Evolutionary conservation across 768 basidiomycete species (phyloP).

Genomic region (Coprinellus aureogranulatus): DNA sequence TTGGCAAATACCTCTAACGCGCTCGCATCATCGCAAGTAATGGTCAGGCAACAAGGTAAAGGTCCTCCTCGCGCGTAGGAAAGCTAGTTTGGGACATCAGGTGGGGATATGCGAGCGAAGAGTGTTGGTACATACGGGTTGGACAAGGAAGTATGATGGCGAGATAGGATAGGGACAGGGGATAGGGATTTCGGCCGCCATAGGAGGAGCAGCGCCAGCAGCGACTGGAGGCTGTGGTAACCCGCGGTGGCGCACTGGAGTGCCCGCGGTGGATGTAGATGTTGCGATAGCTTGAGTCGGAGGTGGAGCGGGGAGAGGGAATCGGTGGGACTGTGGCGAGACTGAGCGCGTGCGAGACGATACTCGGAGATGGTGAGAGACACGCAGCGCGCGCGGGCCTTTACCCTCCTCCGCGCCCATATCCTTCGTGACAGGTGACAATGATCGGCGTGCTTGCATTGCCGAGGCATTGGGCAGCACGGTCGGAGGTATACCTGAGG

Average conservation of each 20-base stretch:
- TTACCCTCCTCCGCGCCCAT: conserved; percentile 54
- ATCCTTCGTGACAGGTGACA: conserved; percentile 7
- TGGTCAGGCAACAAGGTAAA: conserved; percentile 1
- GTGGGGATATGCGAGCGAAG: too few species aligned
- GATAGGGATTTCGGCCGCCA: conserved; percentile 10
- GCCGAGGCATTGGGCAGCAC: conserved; percentile 4
- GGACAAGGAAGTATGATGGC: too few species aligned
- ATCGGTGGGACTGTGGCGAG: conserved; percentile 60
- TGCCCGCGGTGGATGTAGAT: not conserved
- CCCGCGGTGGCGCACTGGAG: not conserved
- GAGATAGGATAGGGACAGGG: too few species aligned
- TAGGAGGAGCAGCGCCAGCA: conserved; percentile 12
- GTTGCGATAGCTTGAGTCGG: not conserved
- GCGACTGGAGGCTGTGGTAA: not conserved
- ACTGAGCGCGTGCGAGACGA: conserved; percentile 59
- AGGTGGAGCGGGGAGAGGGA: conserved; percentile 34
- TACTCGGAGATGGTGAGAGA: conserved; percentile 56
- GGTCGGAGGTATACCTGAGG: conserved; percentile 26
- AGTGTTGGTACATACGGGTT: too few species aligned
- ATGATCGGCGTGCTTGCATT: not conserved
- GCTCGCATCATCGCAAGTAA: not conserved
- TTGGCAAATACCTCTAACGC: not conserved
- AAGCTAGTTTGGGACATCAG: not conserved
- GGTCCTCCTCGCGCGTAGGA: not conserved
- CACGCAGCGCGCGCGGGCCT: conserved; percentile 56